phyloP scores from a whole-genome alignment of 768 basidiomycete genomes.

The Mycena polygramma region DNA sequence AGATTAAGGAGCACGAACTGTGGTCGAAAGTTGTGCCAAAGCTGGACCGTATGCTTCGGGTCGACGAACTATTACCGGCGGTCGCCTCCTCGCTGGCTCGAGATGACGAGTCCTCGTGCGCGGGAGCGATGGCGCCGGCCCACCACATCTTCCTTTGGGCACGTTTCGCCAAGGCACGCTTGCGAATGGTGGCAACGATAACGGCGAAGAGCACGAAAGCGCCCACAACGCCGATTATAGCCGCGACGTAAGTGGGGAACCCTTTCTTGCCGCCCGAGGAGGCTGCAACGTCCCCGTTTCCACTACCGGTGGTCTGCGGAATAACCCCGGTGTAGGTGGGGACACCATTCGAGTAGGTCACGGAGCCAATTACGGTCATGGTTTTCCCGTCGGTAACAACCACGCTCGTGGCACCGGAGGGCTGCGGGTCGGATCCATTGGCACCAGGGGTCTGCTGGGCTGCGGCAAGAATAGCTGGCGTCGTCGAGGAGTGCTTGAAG shows the following conservation, averaged over 20 bases:
- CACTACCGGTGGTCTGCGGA: conserved; percentile 10
- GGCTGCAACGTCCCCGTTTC: conserved; percentile 18
- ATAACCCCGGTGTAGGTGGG: conserved; percentile 23
- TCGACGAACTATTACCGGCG: conserved; percentile 16
- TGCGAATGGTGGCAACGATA: conserved; percentile 20
- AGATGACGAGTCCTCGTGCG: not conserved
- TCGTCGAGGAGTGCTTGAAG: not conserved
- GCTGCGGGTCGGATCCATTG: not conserved
- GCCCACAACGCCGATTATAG: conserved; percentile 22
- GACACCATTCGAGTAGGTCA: conserved; percentile 28
- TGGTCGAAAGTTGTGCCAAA: conserved; percentile 39
- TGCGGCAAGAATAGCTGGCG: conserved; percentile 23
- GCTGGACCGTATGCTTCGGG: conserved; percentile 34
- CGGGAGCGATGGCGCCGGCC: conserved; percentile 10
- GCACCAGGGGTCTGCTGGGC: conserved; percentile 10
- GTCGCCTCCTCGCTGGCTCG: conserved; percentile 32
- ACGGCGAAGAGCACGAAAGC: conserved; percentile 18
- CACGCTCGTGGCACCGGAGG: conserved; percentile 28
- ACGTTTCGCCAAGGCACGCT: conserved; percentile 27
- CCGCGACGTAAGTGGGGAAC: conserved; percentile 11
- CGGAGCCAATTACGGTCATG: conserved; percentile 28
- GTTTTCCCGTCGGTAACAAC: conserved; percentile 31
- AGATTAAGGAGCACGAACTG: conserved; percentile 22
- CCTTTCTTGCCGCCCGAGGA: conserved; percentile 26
- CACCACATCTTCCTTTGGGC: conserved; percentile 21